Percentiles rank a stretch among this genome's conserved stretches.
Evolutionary conservation across 768 basidiomycete species (phyloP).

Genomic region (Boletus vermiculosoides): DNA sequence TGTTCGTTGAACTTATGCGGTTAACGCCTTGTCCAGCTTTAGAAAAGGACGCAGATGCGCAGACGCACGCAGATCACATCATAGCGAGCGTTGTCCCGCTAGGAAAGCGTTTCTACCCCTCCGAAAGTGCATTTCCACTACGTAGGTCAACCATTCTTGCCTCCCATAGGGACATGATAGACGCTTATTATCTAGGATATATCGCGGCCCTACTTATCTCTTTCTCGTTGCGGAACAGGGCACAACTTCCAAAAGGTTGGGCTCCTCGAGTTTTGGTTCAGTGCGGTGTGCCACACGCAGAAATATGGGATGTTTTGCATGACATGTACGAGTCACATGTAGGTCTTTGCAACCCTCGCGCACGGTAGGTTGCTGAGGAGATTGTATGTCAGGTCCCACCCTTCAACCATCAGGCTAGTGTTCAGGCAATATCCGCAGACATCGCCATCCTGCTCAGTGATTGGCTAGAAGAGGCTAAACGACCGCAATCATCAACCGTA

Average conservation of each 20-base stretch:
- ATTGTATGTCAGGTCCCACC: slow-evolving; percentile 60
- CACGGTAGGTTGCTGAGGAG: background rate
- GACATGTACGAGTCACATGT: slow-evolving; percentile 91
- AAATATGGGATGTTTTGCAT: slow-evolving; percentile 83
- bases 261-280: slow-evolving; percentile 73
- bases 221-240: slow-evolving; percentile 63
- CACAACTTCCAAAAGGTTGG: slow-evolving; percentile 73
- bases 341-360: slow-evolving; percentile 22
- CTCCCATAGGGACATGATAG: background rate
- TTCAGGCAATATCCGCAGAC: slow-evolving; percentile 77
- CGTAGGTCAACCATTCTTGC: slow-evolving; percentile 46
- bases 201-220: slow-evolving; percentile 73
- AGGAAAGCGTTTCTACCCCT: slow-evolving; percentile 86
- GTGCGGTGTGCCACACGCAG: slow-evolving; percentile 76
- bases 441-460: slow-evolving; percentile 78
- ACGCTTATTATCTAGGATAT: slow-evolving; percentile 50
- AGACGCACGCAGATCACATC: slow-evolving; percentile 59
- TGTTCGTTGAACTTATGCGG: background rate
- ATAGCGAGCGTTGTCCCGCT: slow-evolving; percentile 64
- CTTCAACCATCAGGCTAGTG: slow-evolving; percentile 77
- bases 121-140: slow-evolving; percentile 85
- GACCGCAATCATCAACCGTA: slow-evolving; percentile 63
- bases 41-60: slow-evolving; percentile 54
- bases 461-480: slow-evolving; percentile 76
- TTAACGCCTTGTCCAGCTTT: slow-evolving; percentile 39